These are phyloP conservation scores for Cucurbita pepo DNA, from an alignment of 306 rosid species.

Conservation along the genomic window DNA sequence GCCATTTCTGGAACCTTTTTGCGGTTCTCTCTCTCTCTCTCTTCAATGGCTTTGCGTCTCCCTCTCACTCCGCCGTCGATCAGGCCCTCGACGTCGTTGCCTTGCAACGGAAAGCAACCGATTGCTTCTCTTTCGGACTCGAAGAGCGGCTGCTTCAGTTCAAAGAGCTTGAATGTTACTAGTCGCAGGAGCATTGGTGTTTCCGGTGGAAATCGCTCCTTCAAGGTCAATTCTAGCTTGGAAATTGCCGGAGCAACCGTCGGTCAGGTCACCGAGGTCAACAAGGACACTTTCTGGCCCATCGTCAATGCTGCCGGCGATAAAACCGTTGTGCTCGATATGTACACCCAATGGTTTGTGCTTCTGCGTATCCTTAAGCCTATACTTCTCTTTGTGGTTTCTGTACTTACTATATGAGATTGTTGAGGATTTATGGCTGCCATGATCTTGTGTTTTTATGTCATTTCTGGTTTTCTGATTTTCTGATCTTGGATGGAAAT, in stretches of 20 bases:
- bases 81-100: conserved; percentile 11
- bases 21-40: not conserved
- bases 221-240: conserved; percentile 46
- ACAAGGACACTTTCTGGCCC: conserved; percentile 96
- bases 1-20: not conserved
- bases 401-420: not conserved
- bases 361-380: not conserved
- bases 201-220: not conserved
- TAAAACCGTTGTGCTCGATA: conserved; percentile 81
- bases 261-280: conserved; percentile 78
- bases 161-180: not conserved
- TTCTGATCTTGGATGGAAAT: not conserved
- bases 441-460: not conserved
- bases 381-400: not conserved
- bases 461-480: not conserved
- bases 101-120: conserved; percentile 19
- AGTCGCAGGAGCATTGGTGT: conserved; percentile 9
- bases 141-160: not conserved
- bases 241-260: conserved; percentile 53
- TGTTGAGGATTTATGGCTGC: not conserved
- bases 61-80: conserved; percentile 25
- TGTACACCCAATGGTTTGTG: conserved; percentile 90
- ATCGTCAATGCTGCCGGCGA: conserved; percentile 84
- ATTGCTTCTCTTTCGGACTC: conserved; percentile 5
- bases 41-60: conserved; percentile 43